Conservation (phyloP, 345 rosid genomes). For the Citrus sp. region DNA sequence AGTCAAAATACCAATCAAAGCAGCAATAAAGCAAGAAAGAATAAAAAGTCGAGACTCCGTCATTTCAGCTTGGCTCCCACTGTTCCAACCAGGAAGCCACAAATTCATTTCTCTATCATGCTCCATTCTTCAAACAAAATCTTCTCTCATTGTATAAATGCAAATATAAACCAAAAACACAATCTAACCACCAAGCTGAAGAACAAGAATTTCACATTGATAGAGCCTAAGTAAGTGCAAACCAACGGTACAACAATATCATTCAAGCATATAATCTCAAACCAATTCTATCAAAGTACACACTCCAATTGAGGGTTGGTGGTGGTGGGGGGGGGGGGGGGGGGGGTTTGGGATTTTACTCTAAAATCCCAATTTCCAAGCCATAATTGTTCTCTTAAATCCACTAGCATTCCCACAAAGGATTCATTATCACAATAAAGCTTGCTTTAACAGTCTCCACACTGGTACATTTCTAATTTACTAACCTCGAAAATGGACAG, state of each 20-base stretch:
- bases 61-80: constrained; percentile 44
- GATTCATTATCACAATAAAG: neutral
- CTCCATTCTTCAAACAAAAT: constrained; percentile 47
- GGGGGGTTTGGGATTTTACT: neutral
- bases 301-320: neutral
- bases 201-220: constrained; percentile 1
- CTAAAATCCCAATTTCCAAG: neutral
- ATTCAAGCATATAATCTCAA: neutral
- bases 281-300: neutral
- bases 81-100: constrained; percentile 47
- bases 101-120: constrained; percentile 51
- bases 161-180: neutral
- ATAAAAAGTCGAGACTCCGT: constrained; percentile 56
- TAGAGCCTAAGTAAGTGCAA: neutral
- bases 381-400: neutral
- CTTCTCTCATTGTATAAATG: constrained; percentile 21
- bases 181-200: neutral
- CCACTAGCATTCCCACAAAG: neutral
- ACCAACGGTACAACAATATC: neutral
- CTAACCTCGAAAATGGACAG: neutral
- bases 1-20: constrained; percentile 74
- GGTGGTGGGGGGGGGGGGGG: no score
- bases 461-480: neutral
- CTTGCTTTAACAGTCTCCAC: neutral
- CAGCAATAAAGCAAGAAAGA: constrained; percentile 65